phyloP scores from a whole-genome alignment of 1,139 yeast species.

The Yamadazyma membranifaciens region DNA sequence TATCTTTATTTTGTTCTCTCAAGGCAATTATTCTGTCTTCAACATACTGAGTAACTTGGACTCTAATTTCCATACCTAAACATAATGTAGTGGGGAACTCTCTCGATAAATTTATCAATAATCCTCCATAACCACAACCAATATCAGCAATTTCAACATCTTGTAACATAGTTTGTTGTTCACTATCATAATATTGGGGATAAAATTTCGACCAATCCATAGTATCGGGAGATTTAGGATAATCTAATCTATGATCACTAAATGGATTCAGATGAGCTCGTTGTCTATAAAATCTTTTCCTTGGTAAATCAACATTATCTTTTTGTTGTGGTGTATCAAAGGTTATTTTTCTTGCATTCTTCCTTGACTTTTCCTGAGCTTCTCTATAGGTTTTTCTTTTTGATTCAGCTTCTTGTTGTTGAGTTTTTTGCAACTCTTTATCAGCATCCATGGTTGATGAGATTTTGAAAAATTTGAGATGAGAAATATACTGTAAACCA shows the following conservation, averaged over 20 bases:
- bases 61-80: slow-evolving; percentile 95
- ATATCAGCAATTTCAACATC: slow-evolving; percentile 90
- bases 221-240: slow-evolving; percentile 72
- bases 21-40: slow-evolving; percentile 92
- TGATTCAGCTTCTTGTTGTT: slow-evolving; percentile 32
- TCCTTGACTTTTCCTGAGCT: slow-evolving; percentile 33
- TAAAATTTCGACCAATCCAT: slow-evolving; percentile 87
- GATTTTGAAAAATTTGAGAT: slow-evolving; percentile 8
- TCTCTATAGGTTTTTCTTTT: slow-evolving; percentile 42
- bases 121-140: slow-evolving; percentile 98
- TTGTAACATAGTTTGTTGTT: slow-evolving; percentile 41
- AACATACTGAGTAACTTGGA: slow-evolving; percentile 95
- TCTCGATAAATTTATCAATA: slow-evolving; percentile 76
- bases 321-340: slow-evolving; percentile 17
- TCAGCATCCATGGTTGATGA: slow-evolving; percentile 13
- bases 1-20: slow-evolving; percentile 48
- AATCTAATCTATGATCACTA: slow-evolving; percentile 89
- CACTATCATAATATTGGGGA: slow-evolving; percentile 54
- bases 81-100: slow-evolving; percentile 70
- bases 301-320: slow-evolving; percentile 51
- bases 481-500: too few relatives aligned
- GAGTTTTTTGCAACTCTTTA: slow-evolving; percentile 27
- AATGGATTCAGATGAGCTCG: slow-evolving; percentile 98
- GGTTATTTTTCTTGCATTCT: slow-evolving; percentile 32
- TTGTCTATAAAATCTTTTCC: slow-evolving; percentile 90